phyloP scores from a whole-genome alignment of 2,329 filamentous ascomycete species.

The Fusarium robinianum region DNA sequence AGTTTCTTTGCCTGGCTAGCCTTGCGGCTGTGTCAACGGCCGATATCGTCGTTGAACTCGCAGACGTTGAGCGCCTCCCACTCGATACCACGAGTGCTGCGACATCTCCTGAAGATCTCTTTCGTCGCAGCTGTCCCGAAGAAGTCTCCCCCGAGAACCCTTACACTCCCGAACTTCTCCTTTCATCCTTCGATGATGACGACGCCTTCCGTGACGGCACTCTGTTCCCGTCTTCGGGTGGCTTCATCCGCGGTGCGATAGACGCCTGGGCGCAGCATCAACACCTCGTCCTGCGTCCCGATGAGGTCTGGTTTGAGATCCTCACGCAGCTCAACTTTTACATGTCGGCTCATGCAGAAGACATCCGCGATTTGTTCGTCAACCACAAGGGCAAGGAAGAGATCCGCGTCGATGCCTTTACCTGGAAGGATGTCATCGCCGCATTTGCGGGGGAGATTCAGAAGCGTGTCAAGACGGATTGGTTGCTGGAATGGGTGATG shows the following conservation, averaged over 20 bases:
- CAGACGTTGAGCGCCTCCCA: slow-evolving; percentile 36
- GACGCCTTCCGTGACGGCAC: slow-evolving; percentile 18
- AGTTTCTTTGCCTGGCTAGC: slow-evolving; percentile 18
- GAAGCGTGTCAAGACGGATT: slow-evolving; percentile 44
- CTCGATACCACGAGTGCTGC: slow-evolving; percentile 29
- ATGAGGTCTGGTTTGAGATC: slow-evolving; percentile 61
- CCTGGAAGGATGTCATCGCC: slow-evolving; percentile 36
- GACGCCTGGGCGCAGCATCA: slow-evolving; percentile 56
- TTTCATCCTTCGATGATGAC: slow-evolving; percentile 38
- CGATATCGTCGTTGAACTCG: slow-evolving; percentile 35
- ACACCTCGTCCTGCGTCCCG: slow-evolving; percentile 54
- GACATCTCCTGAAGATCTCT: slow-evolving; percentile 38
- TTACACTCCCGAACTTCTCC: slow-evolving; percentile 34
- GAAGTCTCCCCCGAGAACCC: slow-evolving; percentile 32
- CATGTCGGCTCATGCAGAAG: slow-evolving; percentile 53
- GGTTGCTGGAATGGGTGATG: slow-evolving; percentile 49
- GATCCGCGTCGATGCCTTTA: slow-evolving; percentile 39
- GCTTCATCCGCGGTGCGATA: slow-evolving; percentile 51
- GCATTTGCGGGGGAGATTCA: slow-evolving; percentile 48
- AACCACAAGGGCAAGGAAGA: slow-evolving; percentile 48
- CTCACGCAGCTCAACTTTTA: slow-evolving; percentile 56
- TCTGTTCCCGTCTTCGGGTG: slow-evolving; percentile 42
- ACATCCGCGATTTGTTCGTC: slow-evolving; percentile 52
- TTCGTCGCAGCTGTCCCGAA: slow-evolving; percentile 41
- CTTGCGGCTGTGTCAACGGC: slow-evolving; percentile 23